A percentile compares a stretch with the other conserved stretches of the same genome.
Evolutionary conservation across 495 filamentous ascomycete species (phyloP).

Genomic region (Cetradonia linearis): DNA sequence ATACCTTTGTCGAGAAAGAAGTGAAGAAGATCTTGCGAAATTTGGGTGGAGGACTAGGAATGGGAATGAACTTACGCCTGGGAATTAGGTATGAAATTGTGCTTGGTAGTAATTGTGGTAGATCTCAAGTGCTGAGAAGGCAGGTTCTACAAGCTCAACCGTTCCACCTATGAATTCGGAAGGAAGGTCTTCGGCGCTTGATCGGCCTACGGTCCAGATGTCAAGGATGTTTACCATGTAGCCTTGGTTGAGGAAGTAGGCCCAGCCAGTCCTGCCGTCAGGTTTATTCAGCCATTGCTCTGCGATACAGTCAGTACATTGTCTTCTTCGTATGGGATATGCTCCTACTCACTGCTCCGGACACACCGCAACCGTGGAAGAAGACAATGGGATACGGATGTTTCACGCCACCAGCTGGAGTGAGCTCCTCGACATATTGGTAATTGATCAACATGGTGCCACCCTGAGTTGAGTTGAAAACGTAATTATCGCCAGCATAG

Average conservation of each 20-base stretch:
- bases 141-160: constrained; percentile 29
- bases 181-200: constrained; percentile 20
- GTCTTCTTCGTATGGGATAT: neutral
- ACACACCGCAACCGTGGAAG: constrained; percentile 43
- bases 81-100: constrained; percentile 42
- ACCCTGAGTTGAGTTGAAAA: neutral
- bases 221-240: constrained; percentile 41
- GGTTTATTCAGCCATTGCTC: constrained; percentile 34
- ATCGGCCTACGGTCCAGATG: constrained; percentile 33
- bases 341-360: constrained; percentile 36
- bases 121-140: constrained; percentile 33
- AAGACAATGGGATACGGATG: constrained; percentile 40
- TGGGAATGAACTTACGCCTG: constrained; percentile 27
- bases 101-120: constrained; percentile 38
- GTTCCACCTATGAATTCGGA: constrained; percentile 28
- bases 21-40: neutral
- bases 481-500: constrained; percentile 1
- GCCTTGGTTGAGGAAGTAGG: constrained; percentile 36
- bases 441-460: constrained; percentile 3
- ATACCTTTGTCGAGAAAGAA: neutral
- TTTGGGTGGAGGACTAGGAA: neutral
- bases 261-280: constrained; percentile 39
- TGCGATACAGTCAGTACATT: neutral
- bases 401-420: constrained; percentile 24
- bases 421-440: constrained; percentile 44